phyloP scores from a whole-genome alignment of 2,329 filamentous ascomycete genomes.

The Ophiocordyceps polyrhachis-furcata region DNA sequence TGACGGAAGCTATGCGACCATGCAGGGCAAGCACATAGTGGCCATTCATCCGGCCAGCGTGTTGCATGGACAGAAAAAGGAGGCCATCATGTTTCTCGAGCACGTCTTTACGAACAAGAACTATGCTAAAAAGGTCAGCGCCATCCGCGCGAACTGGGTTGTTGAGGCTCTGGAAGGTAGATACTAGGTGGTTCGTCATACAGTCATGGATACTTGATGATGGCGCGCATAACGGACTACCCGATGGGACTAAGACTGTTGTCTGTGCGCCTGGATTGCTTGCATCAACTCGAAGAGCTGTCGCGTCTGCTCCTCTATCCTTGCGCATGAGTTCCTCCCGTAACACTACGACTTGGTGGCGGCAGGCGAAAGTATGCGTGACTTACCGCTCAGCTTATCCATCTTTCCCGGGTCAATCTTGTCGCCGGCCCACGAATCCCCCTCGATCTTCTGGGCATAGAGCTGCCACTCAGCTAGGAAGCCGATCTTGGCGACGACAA shows the following conservation, averaged over 20 bases:
- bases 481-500: slow-evolving; percentile 51
- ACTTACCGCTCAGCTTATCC: slow-evolving; percentile 82
- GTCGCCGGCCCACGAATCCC: slow-evolving; percentile 66
- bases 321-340: neutral
- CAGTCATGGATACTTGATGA: neutral
- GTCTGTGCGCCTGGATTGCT: slow-evolving; percentile 38
- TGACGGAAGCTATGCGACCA: slow-evolving; percentile 41
- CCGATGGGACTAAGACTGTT: neutral
- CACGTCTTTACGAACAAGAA: slow-evolving; percentile 48
- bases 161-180: slow-evolving; percentile 23
- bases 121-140: slow-evolving; percentile 47
- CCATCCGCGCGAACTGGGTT: slow-evolving; percentile 41
- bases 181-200: neutral
- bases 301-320: slow-evolving; percentile 69
- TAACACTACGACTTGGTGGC: neutral
- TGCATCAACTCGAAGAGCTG: slow-evolving; percentile 92
- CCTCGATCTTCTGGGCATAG: slow-evolving; percentile 84
- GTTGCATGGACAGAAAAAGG: slow-evolving; percentile 41
- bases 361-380: neutral
- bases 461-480: slow-evolving; percentile 94
- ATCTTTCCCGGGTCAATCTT: slow-evolving; percentile 70
- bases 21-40: slow-evolving; percentile 39
- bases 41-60: slow-evolving; percentile 45
- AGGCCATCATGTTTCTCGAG: slow-evolving; percentile 51
- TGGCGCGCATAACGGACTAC: neutral